Conservation (phyloP, 345 rosid genomes). For the Pseudoturritis turrita region DNA sequence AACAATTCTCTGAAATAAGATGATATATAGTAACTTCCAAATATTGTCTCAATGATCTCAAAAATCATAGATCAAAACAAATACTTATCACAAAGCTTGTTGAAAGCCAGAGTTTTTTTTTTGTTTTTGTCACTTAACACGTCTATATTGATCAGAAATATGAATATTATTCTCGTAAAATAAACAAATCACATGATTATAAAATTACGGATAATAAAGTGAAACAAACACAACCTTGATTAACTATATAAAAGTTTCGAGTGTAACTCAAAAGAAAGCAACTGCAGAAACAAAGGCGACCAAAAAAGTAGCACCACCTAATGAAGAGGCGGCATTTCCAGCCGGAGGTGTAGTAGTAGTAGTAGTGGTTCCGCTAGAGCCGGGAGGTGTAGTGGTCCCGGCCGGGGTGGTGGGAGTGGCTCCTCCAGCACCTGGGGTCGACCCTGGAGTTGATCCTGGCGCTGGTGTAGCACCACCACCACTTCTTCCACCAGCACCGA, state of each 20-base stretch:
- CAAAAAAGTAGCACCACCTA: conserved; percentile 17
- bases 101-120: background rate
- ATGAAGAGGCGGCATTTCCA: conserved; percentile 21
- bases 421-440: background rate
- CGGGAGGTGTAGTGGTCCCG: conserved; percentile 17
- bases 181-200: background rate
- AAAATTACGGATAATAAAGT: background rate
- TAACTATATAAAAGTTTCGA: background rate
- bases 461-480: conserved; percentile 23
- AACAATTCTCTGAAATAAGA: background rate
- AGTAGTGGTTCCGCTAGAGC: conserved; percentile 15
- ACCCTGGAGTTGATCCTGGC: background rate
- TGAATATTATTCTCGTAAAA: background rate
- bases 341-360: conserved; percentile 11
- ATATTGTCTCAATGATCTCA: background rate
- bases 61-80: background rate
- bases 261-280: conserved; percentile 28
- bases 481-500: conserved; percentile 20
- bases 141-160: background rate
- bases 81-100: background rate
- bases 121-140: too few relatives aligned
- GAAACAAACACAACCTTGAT: background rate
- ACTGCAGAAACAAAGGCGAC: conserved; percentile 19
- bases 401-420: conserved; percentile 14
- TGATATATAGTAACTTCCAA: background rate